Conservation (phyloP, 2,329 filamentous ascomycete species). For the Nemania sp. region DNA sequence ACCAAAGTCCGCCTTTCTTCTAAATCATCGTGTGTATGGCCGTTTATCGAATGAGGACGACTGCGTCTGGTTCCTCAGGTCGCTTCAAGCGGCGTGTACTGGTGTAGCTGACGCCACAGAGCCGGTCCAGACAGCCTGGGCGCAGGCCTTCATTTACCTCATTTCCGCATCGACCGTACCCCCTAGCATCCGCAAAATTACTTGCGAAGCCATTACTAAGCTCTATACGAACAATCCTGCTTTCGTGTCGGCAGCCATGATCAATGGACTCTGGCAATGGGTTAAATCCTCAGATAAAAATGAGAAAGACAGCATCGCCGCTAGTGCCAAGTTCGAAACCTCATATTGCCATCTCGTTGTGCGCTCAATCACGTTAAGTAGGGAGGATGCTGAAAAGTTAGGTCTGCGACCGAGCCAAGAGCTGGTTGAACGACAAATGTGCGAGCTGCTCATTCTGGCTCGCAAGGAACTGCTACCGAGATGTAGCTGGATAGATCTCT, state of each 20-base stretch:
- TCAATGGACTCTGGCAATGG: constrained; percentile 81
- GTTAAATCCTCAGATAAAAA: constrained; percentile 66
- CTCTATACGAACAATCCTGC: constrained; percentile 66
- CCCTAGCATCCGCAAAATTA: constrained; percentile 66
- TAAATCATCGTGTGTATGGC: constrained; percentile 83
- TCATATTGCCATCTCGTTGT: constrained; percentile 65
- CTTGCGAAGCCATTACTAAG: constrained; percentile 63
- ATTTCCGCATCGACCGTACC: constrained; percentile 67
- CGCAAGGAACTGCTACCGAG: constrained; percentile 77
- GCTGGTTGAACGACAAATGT: constrained; percentile 70
- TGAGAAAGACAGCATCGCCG: constrained; percentile 79
- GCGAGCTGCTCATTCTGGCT: constrained; percentile 76
- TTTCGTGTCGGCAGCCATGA: constrained; percentile 64
- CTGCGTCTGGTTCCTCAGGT: constrained; percentile 73
- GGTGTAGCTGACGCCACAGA: constrained; percentile 56
- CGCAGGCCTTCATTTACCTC: constrained; percentile 81
- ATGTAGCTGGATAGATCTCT: constrained; percentile 86
- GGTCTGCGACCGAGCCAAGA: constrained; percentile 51
- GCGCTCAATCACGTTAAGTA: constrained; percentile 65
- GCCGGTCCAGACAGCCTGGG: constrained; percentile 72
- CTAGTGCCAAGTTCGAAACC: constrained; percentile 66
- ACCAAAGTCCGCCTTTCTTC: constrained; percentile 85
- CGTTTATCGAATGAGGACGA: constrained; percentile 79
- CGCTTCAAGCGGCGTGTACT: constrained; percentile 66
- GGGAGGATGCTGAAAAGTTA: constrained; percentile 53